Base-by-base conservation (phyloP, 306 rosid species). In the Inga laurina region DNA sequence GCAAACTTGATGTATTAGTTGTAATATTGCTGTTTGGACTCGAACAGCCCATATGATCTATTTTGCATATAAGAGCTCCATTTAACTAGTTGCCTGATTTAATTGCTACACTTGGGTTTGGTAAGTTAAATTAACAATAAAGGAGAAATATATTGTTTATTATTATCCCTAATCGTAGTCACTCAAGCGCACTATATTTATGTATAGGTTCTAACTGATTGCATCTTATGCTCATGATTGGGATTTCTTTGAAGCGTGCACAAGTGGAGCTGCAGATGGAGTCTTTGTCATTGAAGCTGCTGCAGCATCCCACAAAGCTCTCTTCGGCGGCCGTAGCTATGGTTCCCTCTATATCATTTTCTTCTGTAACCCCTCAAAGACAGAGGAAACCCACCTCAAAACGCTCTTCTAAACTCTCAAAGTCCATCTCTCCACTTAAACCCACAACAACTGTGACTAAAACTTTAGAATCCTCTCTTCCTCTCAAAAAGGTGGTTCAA, bases 401-500 rank as follows among this genome's bases (percentile, higher is more conserved):
- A 80, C 79, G 88, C 85, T 73, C 90, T 24, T 27, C 79, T 5
- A 88, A 80, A 66, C 77, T 89, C 52, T 12, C 86, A 19, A 80
- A 82, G 74, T 66, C 91, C 83, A 52, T 85, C 65, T 79, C 88
- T 61, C 83, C 84, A 65, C 45, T 62, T 41, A 8, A 51, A 49
- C 68, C 88, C 34, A 72, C 83, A 8, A 14, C 82, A 4, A 68
- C 75, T 62, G 5, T 65, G n/a, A 16, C 77, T n/a, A 54, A 24
- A 14, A 62, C 76, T 84, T 64, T 78, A n/a, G 51, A 74, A 61
- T 52, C 87, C 18, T 76, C 90, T 51, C 4, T 51, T 44, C 88
- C 93, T 79, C 89, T 59, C 70, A 93, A 91, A 86, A 93, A 91
- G 92, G 93, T 91, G 10, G 9, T 27, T 77, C 43, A 59, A 12